phyloP scores from a whole-genome alignment of 768 basidiomycete species.

The Lactifluus subvellereus region DNA sequence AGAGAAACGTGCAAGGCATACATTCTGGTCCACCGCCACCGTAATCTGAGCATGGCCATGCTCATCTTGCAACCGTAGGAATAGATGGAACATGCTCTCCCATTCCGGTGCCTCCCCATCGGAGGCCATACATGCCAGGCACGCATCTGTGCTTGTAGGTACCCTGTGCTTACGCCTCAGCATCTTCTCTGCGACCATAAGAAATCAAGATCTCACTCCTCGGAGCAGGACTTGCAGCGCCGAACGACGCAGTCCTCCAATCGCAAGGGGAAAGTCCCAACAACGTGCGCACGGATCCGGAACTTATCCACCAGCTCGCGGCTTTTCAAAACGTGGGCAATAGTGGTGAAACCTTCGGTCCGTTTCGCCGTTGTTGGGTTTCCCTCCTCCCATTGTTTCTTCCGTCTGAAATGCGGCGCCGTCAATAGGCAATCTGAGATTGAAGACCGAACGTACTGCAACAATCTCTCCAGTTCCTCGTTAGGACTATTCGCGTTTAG shows the following conservation, averaged over 20 bases:
- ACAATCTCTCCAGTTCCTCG: constrained; percentile 8
- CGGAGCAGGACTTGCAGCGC: constrained; percentile 15
- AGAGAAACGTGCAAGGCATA: not conserved
- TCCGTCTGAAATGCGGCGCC: constrained; percentile 5
- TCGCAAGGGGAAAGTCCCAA: constrained; percentile 17
- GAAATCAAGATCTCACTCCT: constrained; percentile 1
- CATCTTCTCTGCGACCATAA: not conserved
- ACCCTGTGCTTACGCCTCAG: constrained; percentile 12
- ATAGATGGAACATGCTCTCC: constrained; percentile 16
- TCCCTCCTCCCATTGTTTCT: constrained; percentile 6
- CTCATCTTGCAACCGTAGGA: constrained; percentile 22
- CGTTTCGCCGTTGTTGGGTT: not conserved
- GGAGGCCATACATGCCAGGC: constrained; percentile 3
- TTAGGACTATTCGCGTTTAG: constrained; percentile 17
- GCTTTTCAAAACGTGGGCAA: constrained; percentile 8
- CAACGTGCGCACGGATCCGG: constrained; percentile 19
- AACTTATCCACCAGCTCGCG: constrained; percentile 10
- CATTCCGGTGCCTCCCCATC: not conserved
- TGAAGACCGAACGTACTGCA: constrained; percentile 5
- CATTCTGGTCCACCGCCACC: constrained; percentile 20
- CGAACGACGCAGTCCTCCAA: constrained; percentile 17
- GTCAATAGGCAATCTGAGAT: not conserved
- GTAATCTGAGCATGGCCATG: constrained; percentile 5
- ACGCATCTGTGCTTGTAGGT: not conserved
- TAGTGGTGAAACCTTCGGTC: constrained; percentile 12